A percentile compares a stretch with the other conserved stretches of the same genome.
These are phyloP conservation scores for Phytophthora niederhauseri DNA, from an alignment of 352 stramenopile species.

Conservation along the genomic window DNA sequence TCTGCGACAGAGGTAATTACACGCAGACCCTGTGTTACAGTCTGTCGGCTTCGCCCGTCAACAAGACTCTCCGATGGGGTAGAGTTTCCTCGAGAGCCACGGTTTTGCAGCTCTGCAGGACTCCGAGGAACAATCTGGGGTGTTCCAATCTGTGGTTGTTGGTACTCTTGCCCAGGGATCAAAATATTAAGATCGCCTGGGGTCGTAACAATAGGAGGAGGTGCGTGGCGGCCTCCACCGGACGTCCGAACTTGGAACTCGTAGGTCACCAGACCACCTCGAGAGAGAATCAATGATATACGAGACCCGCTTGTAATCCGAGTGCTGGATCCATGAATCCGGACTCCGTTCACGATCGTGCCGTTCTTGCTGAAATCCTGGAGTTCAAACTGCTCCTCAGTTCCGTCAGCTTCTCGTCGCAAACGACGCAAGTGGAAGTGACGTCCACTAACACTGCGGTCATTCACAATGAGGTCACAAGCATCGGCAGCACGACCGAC, in stretches of 20 bases:
- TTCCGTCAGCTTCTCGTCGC: conserved; percentile 50
- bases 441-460: conserved; percentile 84
- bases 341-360: conserved; percentile 89
- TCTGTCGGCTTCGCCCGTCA: conserved; percentile 40
- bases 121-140: conserved; percentile 55
- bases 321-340: conserved; percentile 81
- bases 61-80: conserved; percentile 22
- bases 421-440: conserved; percentile 86
- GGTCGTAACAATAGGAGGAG: conserved; percentile 60
- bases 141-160: conserved; percentile 53
- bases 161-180: conserved; percentile 74
- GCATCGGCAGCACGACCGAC: conserved; percentile 83
- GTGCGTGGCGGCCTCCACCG: conserved; percentile 27
- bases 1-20: conserved; percentile 85
- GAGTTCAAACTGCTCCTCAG: conserved; percentile 78
- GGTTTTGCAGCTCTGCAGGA: conserved; percentile 85
- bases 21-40: conserved; percentile 71
- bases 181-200: conserved; percentile 50
- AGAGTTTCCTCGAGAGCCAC: conserved; percentile 46
- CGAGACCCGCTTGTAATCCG: conserved; percentile 71
- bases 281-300: conserved; percentile 87
- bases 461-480: conserved; percentile 89
- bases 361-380: conserved; percentile 92
- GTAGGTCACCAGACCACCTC: conserved; percentile 84
- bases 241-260: conserved; percentile 77